These are phyloP conservation scores for Yamadazyma dushanensis DNA, from an alignment of 1,139 yeast genomes.

Conservation along the genomic window DNA sequence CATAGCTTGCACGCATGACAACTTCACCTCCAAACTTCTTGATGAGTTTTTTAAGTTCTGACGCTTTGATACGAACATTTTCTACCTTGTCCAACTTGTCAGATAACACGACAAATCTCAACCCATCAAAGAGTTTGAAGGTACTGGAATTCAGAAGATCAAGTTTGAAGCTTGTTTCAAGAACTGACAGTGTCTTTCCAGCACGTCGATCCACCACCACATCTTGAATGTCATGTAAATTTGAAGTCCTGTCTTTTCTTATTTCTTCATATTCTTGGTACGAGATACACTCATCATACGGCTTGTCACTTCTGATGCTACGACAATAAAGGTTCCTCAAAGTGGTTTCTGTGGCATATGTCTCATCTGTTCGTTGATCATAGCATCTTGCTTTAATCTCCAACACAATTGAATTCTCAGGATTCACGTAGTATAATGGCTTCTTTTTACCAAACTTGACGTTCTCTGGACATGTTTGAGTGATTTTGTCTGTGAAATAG, in stretches of 20 bases:
- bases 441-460: conserved; percentile 57
- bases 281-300: conserved; percentile 54
- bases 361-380: conserved; percentile 45
- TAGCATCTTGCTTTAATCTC: conserved; percentile 84
- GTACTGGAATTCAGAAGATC: background rate
- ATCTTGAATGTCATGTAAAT: conserved; percentile 28
- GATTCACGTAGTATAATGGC: conserved; percentile 80
- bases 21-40: conserved; percentile 53
- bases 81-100: conserved; percentile 32
- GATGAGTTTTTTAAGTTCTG: conserved; percentile 39
- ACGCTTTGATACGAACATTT: conserved; percentile 29
- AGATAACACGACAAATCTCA: conserved; percentile 39
- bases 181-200: conserved; percentile 9
- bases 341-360: conserved; percentile 68
- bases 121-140: conserved; percentile 21
- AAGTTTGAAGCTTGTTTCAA: conserved; percentile 6
- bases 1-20: conserved; percentile 15
- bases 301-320: conserved; percentile 68
- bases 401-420: conserved; percentile 73
- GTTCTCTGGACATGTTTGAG: conserved; percentile 32
- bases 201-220: conserved; percentile 21
- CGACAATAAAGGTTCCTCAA: conserved; percentile 77
- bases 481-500: conserved; percentile 49
- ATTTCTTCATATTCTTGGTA: conserved; percentile 50
- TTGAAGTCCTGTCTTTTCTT: conserved; percentile 28